phyloP scores from a whole-genome alignment of 345 rosid genomes.

The Ceriops tagal region DNA sequence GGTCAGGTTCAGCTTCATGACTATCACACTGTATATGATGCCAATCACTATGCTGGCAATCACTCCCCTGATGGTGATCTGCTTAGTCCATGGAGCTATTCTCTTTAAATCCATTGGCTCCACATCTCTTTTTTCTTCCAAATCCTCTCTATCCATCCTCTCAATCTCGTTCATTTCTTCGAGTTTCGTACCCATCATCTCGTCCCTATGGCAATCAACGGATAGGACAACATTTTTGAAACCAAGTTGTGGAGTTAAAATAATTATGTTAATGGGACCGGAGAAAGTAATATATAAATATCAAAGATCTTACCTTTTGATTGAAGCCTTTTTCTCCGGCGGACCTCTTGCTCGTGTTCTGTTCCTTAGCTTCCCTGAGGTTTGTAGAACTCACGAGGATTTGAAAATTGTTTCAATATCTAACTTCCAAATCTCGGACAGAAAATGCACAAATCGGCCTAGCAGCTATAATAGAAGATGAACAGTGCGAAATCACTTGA shows the following conservation, averaged over 20 bases:
- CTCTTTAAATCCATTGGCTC: constrained; percentile 45
- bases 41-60: constrained; percentile 71
- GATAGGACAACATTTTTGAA: neutral
- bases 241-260: neutral
- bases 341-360: neutral
- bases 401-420: too few relatives aligned
- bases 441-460: neutral
- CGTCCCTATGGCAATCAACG: neutral
- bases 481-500: neutral
- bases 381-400: neutral
- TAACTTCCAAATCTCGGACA: neutral
- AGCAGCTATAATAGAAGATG: neutral
- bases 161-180: constrained; percentile 36
- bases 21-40: constrained; percentile 75
- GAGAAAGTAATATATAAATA: neutral
- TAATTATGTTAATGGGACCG: too few relatives aligned
- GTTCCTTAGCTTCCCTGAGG: neutral
- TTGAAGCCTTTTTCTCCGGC: too few relatives aligned
- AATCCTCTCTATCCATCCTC: constrained; percentile 27
- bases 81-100: constrained; percentile 71
- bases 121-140: constrained; percentile 37
- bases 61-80: constrained; percentile 74
- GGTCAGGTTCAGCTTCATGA: constrained; percentile 81
- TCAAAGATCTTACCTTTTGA: neutral
- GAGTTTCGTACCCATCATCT: constrained; percentile 2